Percentiles rank a stretch among this genome's conserved stretches.
Evolutionary conservation across 768 basidiomycete genomes (phyloP).

Genomic region (Amanita jacksonii): DNA sequence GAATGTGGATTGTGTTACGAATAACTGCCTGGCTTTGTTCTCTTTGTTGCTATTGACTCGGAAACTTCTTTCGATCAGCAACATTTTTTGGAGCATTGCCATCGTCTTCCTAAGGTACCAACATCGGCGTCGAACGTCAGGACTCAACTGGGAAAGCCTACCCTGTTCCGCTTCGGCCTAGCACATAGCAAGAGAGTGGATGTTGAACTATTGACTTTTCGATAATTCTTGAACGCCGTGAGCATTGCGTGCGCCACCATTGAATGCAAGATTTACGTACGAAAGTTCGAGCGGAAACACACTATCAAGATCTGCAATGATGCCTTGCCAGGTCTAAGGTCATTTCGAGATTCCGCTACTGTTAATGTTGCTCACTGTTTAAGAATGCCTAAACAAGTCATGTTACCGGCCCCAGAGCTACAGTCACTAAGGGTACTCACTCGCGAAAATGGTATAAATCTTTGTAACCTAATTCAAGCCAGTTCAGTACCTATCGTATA

Average conservation of each 20-base stretch:
- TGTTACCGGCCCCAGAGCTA: no score
- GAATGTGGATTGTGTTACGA: slow-evolving; percentile 60
- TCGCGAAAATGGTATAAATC: slow-evolving; percentile 33
- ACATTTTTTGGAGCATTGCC: slow-evolving; percentile 70
- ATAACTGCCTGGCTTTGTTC: slow-evolving; percentile 53
- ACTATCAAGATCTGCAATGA: slow-evolving; percentile 40
- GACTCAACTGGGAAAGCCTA: slow-evolving; percentile 17
- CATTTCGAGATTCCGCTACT: neutral
- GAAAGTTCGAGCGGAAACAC: slow-evolving; percentile 35
- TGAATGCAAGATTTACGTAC: slow-evolving; percentile 17
- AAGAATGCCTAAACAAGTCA: slow-evolving; percentile 24
- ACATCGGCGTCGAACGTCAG: neutral
- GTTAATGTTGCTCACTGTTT: slow-evolving; percentile 19
- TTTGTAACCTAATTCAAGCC: slow-evolving; percentile 27
- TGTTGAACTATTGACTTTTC: slow-evolving; percentile 55
- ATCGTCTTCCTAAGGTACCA: slow-evolving; percentile 53
- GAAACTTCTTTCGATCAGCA: slow-evolving; percentile 53
- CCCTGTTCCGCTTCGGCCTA: slow-evolving; percentile 72
- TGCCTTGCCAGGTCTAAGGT: slow-evolving; percentile 24
- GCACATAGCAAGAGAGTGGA: slow-evolving; percentile 49
- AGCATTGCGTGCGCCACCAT: neutral
- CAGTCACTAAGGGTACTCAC: no score
- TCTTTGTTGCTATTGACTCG: slow-evolving; percentile 24
- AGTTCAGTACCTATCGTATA: neutral
- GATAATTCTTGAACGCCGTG: slow-evolving; percentile 21